These are phyloP conservation scores for Phytopythium boreale DNA, from an alignment of 352 stramenopile species.

Conservation along the genomic window DNA sequence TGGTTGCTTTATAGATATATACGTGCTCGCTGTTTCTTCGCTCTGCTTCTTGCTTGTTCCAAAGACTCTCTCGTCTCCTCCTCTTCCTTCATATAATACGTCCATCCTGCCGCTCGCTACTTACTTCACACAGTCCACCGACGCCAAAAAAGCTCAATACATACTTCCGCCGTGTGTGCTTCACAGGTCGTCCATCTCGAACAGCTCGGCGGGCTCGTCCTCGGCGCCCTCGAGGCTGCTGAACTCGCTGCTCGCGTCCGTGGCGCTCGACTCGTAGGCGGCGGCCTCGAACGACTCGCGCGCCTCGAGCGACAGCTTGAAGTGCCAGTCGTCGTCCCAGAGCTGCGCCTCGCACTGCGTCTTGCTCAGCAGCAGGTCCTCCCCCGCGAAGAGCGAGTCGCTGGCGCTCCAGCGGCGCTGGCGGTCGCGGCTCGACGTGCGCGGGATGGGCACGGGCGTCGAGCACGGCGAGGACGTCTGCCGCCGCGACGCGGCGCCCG, in stretches of 20 bases:
- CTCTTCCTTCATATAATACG: background rate
- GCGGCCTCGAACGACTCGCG: slow-evolving; percentile 55
- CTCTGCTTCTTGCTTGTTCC: background rate
- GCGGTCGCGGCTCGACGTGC: slow-evolving; percentile 16
- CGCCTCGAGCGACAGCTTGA: slow-evolving; percentile 64
- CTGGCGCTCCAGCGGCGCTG: slow-evolving; percentile 29
- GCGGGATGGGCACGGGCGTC: slow-evolving; percentile 50
- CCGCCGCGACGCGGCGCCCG: slow-evolving; percentile 11
- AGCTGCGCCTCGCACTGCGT: slow-evolving; percentile 49
- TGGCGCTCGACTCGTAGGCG: slow-evolving; percentile 15
- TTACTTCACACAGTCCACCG: background rate
- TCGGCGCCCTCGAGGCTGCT: slow-evolving; percentile 16
- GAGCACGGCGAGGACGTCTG: slow-evolving; percentile 29
- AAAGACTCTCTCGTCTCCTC: background rate
- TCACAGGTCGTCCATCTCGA: slow-evolving; percentile 71
- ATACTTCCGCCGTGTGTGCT: background rate
- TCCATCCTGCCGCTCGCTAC: background rate
- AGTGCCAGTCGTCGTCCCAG: slow-evolving; percentile 73
- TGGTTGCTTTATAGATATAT: slow-evolving; percentile 4
- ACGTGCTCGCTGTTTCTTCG: background rate
- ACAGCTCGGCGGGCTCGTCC: slow-evolving; percentile 31
- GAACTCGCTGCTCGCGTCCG: slow-evolving; percentile 32
- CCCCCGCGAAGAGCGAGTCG: slow-evolving; percentile 12
- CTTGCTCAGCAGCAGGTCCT: slow-evolving; percentile 14
- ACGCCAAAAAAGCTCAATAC: background rate